Evolutionary conservation across 495 filamentous ascomycete genomes (phyloP), one percentile per base, ranked within the genome.

Genomic region (Talaromyces ruber): DNA sequence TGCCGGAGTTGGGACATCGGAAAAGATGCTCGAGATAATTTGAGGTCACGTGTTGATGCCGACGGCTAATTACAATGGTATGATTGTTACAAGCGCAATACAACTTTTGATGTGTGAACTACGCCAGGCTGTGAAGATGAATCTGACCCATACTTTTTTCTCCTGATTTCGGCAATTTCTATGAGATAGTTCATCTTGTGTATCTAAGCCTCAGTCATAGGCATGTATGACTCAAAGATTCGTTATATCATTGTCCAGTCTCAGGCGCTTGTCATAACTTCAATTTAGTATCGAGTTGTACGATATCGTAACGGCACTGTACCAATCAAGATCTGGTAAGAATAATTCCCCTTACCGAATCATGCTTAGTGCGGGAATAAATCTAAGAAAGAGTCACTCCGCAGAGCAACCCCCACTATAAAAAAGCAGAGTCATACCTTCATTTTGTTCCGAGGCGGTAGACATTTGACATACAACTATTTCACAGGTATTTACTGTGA

Each of bases 1-100:
- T 28, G 22, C 21, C 47, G 18, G 18, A 22, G 22, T 6, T 28
- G 51, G n/a, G 16, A 29, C 26, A 28, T 28, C 26, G 51, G 51
- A 54, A 54, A 54, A 54, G 51, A 54, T 52, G 51, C 50, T 25
- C 22, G 51, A 54, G 22, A 54, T 54, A 54, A 57, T 57, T 57
- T 34, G 54, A 57, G 54, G 54, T 57, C 54, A 57, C 54, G 54
- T 57, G 54, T 28, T 28, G 43, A 54, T 28, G 24, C 51, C 8
- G 51, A 24, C 22, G 12, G 50, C 26, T 54, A 54, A 54, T 54
- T 54, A 54, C 51, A 6, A 26, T 21, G 8, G 16, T 22, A 14
- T 0, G 0, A 21, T 24, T 3, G 2, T 51, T 52, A 52, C 47
- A 52, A 14, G 24, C 47, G 22, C 24, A 28, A 2, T 54, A 54